Conservation (phyloP, 2,329 filamentous ascomycete species). For the Proliferodiscus dingleyae region DNA sequence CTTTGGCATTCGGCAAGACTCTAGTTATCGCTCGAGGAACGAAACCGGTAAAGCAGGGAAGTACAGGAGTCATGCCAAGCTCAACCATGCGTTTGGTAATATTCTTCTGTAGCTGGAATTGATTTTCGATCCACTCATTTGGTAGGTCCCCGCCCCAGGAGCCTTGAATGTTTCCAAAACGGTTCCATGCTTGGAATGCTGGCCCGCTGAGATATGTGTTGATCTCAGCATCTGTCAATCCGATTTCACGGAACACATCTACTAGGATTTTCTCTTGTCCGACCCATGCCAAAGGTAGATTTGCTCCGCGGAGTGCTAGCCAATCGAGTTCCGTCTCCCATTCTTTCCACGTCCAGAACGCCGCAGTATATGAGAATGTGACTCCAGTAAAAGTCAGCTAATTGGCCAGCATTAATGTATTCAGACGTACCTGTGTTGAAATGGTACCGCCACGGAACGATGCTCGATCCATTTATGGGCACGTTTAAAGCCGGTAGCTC, state of each 20-base stretch:
- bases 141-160: slow-evolving; percentile 44
- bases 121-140: slow-evolving; percentile 41
- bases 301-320: slow-evolving; percentile 47
- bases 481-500: slow-evolving; percentile 29
- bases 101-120: slow-evolving; percentile 44
- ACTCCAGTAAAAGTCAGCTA: slow-evolving; percentile 29
- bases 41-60: slow-evolving; percentile 47
- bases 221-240: slow-evolving; percentile 41
- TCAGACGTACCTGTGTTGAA: slow-evolving; percentile 43
- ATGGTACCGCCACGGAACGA: slow-evolving; percentile 44
- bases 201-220: slow-evolving; percentile 44
- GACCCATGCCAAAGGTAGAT: slow-evolving; percentile 48
- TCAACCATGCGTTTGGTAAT: slow-evolving; percentile 47
- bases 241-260: slow-evolving; percentile 42
- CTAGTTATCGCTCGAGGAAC: slow-evolving; percentile 40
- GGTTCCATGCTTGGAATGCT: slow-evolving; percentile 49
- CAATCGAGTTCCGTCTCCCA: slow-evolving; percentile 50
- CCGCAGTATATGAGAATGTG: slow-evolving; percentile 46
- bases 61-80: slow-evolving; percentile 47
- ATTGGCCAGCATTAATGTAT: not conserved
- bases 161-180: slow-evolving; percentile 49
- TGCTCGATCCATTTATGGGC: slow-evolving; percentile 36
- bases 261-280: slow-evolving; percentile 47
- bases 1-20: slow-evolving; percentile 38
- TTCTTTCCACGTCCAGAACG: slow-evolving; percentile 49